Percentiles rank a stretch among this genome's conserved stretches.
These are phyloP conservation scores for Fragosphaeria purpurea DNA, from an alignment of 2,329 filamentous ascomycete species.

Conservation along the genomic window DNA sequence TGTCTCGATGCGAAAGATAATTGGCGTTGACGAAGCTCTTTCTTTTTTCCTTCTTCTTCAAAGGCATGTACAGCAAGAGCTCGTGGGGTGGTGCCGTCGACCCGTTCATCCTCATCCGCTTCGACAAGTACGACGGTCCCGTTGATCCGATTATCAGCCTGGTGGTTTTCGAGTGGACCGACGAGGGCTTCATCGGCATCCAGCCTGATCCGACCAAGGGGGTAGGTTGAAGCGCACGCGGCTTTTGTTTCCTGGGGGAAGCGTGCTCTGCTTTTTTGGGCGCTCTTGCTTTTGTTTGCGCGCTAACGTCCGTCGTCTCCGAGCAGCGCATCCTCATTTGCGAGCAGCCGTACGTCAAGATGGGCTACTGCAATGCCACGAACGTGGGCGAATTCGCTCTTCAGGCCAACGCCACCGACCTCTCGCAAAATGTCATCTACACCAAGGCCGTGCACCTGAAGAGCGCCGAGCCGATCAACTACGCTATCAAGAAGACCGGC, in stretches of 20 bases:
- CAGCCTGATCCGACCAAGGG: conserved; percentile 37
- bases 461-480: conserved; percentile 63
- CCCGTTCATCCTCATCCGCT: conserved; percentile 81
- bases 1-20: no score
- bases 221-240: not conserved
- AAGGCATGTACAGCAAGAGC: conserved; percentile 87
- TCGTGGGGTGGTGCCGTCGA: conserved; percentile 82
- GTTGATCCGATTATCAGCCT: conserved; percentile 70
- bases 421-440: conserved; percentile 61
- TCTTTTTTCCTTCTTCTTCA: conserved; percentile 10
- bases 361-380: conserved; percentile 63
- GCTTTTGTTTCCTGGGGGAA: no score
- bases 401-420: conserved; percentile 60
- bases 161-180: conserved; percentile 89
- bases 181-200: conserved; percentile 68
- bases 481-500: conserved; percentile 78
- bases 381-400: conserved; percentile 80
- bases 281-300: no score
- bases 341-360: conserved; percentile 57
- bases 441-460: conserved; percentile 78
- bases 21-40: conserved; percentile 7
- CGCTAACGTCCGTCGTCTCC: not conserved
- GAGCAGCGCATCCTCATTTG: conserved; percentile 51
- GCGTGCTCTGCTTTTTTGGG: no score
- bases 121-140: conserved; percentile 50